phyloP scores from a whole-genome alignment of 148 eudicot species.

The Rhododendron williamsianum region DNA sequence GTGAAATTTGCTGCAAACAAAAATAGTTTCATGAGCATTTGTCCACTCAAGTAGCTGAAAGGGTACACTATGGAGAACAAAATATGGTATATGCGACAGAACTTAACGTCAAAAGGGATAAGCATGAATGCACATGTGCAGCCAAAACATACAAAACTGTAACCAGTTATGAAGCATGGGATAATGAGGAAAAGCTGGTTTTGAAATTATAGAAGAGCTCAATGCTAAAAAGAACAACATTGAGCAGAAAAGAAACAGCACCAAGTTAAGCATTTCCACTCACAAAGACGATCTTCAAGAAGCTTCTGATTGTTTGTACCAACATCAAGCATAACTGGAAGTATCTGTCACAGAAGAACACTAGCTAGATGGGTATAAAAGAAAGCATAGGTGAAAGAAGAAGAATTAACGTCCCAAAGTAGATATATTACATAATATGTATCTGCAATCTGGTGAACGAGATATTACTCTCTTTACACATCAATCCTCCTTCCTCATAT shows the following conservation, averaged over 20 bases:
- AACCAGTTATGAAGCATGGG: background rate
- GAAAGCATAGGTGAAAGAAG: background rate
- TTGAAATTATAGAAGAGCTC: background rate
- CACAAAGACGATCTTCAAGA: slow-evolving; percentile 81
- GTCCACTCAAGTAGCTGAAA: background rate
- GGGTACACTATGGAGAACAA: background rate
- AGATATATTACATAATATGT: background rate
- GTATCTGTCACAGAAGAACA: slow-evolving; percentile 40
- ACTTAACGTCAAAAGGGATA: background rate
- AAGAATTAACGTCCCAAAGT: background rate
- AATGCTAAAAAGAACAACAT: background rate
- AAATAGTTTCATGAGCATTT: background rate
- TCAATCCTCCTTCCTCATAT: background rate
- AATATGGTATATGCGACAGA: background rate
- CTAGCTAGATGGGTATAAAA: background rate
- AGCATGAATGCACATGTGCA: background rate
- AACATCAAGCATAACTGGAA: slow-evolving; percentile 97
- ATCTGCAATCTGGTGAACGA: background rate
- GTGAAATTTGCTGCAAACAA: background rate
- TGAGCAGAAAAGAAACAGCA: slow-evolving; percentile 1
- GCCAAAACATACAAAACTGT: background rate
- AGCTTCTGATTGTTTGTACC: slow-evolving; percentile 96
- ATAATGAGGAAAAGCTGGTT: background rate
- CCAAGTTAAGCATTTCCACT: slow-evolving; percentile 28
- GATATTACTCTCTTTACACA: background rate